phyloP scores from a whole-genome alignment of 306 rosid genomes.

The Geum urbanum region DNA sequence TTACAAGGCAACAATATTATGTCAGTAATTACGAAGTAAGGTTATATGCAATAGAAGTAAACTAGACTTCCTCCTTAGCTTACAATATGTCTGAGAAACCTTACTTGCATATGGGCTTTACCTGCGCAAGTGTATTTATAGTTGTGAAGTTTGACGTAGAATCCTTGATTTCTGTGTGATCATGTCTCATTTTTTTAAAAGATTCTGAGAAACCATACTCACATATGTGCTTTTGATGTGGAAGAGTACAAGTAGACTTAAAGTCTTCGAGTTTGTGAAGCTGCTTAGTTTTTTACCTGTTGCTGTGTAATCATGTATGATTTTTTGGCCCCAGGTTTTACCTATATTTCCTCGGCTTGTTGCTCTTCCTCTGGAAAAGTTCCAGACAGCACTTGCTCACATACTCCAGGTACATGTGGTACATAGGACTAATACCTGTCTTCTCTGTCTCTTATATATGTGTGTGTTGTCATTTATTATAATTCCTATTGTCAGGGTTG shows the following conservation, averaged over 20 bases:
- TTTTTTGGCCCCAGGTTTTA: constrained; percentile 63
- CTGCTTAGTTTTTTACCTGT: neutral
- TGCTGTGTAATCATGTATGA: constrained; percentile 17
- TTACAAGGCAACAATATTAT: neutral
- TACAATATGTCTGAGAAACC: neutral
- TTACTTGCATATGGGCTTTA: no score
- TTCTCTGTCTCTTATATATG: neutral
- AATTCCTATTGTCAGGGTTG: no score
- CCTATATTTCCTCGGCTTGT: constrained; percentile 92
- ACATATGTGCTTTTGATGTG: no score
- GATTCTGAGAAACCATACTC: neutral
- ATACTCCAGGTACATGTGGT: constrained; percentile 69
- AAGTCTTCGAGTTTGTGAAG: neutral
- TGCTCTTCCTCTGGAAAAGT: constrained; percentile 89
- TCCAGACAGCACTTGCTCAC: constrained; percentile 95
- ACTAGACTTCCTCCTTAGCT: neutral
- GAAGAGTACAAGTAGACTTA: neutral
- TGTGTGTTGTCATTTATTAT: neutral
- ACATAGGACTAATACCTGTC: neutral
- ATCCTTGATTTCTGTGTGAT: no score
- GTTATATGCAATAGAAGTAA: neutral
- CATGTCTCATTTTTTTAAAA: no score
- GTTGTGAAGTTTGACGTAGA: no score
- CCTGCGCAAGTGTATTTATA: no score
- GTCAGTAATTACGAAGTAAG: neutral